Percentiles rank a stretch among this genome's conserved stretches.
Evolutionary conservation across 768 basidiomycete species (phyloP).

Genomic region (Lentinus tigrinus): DNA sequence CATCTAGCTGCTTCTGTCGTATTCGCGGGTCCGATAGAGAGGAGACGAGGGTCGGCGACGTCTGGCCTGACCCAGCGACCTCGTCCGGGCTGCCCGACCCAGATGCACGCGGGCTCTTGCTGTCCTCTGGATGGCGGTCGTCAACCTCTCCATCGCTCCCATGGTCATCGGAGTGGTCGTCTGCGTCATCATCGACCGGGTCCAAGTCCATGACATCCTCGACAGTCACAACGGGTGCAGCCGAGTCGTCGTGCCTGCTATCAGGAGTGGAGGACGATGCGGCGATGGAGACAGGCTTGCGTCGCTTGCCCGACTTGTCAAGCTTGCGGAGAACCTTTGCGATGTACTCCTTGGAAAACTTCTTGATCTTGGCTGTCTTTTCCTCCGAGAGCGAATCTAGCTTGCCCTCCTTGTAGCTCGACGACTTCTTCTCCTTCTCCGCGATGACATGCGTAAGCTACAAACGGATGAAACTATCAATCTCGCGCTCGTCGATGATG

Average conservation of each 20-base stretch:
- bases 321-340: conserved; percentile 72
- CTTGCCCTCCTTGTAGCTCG: conserved; percentile 69
- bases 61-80: conserved; percentile 17
- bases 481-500: background rate
- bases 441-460: conserved; percentile 86
- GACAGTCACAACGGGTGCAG: conserved; percentile 32
- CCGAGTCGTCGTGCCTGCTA: conserved; percentile 28
- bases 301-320: conserved; percentile 44
- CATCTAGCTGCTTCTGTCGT: conserved; percentile 14
- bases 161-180: conserved; percentile 18
- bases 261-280: conserved; percentile 14
- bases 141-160: conserved; percentile 12
- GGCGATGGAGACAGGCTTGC: conserved; percentile 6
- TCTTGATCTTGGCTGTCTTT: conserved; percentile 86
- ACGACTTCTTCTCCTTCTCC: conserved; percentile 95
- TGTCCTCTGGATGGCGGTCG: background rate
- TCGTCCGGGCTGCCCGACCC: conserved; percentile 14
- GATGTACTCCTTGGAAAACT: conserved; percentile 90
- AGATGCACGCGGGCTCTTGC: background rate
- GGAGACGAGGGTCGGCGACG: conserved; percentile 23
- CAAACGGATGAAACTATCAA: conserved; percentile 1
- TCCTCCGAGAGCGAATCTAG: conserved; percentile 83
- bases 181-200: conserved; percentile 31
- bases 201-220: conserved; percentile 42
- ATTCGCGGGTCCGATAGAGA: conserved; percentile 13